These are phyloP conservation scores for Beauveria sp. DNA, from an alignment of 2,329 filamentous ascomycete genomes.

Conservation along the genomic window DNA sequence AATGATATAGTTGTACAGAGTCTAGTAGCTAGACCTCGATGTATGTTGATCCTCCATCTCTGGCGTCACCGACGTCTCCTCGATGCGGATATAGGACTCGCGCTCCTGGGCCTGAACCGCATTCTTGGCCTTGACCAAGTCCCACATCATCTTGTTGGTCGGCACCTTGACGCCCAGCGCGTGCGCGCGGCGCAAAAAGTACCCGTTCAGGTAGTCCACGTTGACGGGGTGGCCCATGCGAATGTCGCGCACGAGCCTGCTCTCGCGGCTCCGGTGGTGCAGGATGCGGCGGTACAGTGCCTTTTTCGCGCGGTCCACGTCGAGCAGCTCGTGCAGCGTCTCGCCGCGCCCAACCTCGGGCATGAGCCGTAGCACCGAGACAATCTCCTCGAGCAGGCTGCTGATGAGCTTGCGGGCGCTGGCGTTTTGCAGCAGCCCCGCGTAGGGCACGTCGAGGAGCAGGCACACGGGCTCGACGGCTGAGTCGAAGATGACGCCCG, in stretches of 20 bases:
- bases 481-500: constrained; percentile 66
- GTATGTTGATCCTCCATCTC: constrained; percentile 19
- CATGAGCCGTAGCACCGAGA: constrained; percentile 60
- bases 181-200: constrained; percentile 66
- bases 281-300: constrained; percentile 39
- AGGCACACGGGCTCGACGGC: constrained; percentile 78
- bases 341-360: constrained; percentile 64
- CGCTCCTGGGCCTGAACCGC: constrained; percentile 25
- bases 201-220: constrained; percentile 82
- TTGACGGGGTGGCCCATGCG: constrained; percentile 58
- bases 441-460: constrained; percentile 69
- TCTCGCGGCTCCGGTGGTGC: constrained; percentile 42
- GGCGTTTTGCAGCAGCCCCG: constrained; percentile 60
- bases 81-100: constrained; percentile 25
- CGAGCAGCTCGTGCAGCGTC: constrained; percentile 48
- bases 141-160: constrained; percentile 64
- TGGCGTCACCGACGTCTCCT: constrained; percentile 25
- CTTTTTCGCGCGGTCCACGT: constrained; percentile 51
- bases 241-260: constrained; percentile 62
- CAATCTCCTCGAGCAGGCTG: constrained; percentile 66
- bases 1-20: constrained; percentile 6
- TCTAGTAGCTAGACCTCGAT: constrained; percentile 10
- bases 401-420: constrained; percentile 59
- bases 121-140: constrained; percentile 66
- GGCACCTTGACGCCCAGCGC: constrained; percentile 65